These are phyloP conservation scores for Senna tora DNA, from an alignment of 306 rosid species.

Conservation along the genomic window DNA sequence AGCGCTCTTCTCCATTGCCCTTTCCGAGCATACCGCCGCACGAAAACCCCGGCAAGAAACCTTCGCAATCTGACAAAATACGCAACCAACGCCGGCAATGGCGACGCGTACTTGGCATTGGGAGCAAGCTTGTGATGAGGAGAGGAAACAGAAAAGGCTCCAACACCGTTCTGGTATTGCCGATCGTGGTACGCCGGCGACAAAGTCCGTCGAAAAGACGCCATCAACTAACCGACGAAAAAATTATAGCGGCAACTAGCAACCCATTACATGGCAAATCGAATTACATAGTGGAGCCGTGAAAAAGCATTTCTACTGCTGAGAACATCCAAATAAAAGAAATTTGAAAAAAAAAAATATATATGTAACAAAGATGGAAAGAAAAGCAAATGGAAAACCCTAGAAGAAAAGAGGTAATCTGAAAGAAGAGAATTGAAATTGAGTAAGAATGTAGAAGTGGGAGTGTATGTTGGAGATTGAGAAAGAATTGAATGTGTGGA, in stretches of 20 bases:
- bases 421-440: background rate
- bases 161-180: conserved; percentile 55
- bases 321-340: background rate
- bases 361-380: background rate
- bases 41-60: conserved; percentile 45
- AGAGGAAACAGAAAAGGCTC: conserved; percentile 53
- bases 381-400: conserved; percentile 1
- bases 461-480: no score
- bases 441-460: background rate
- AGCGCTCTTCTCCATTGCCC: conserved; percentile 61
- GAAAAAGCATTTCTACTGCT: background rate
- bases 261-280: background rate
- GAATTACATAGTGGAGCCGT: background rate
- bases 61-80: conserved; percentile 45
- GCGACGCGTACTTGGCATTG: conserved; percentile 56
- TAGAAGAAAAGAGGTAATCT: background rate
- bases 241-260: background rate
- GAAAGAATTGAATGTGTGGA: conserved; percentile 6
- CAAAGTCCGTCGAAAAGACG: conserved; percentile 82
- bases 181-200: conserved; percentile 87
- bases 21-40: conserved; percentile 56
- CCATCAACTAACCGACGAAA: conserved; percentile 53
- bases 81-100: conserved; percentile 43
- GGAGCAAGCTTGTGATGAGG: conserved; percentile 67
- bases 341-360: background rate